Base-by-base conservation (phyloP, 768 basidiomycete species). In the Rhizopogon salebrosus region DNA sequence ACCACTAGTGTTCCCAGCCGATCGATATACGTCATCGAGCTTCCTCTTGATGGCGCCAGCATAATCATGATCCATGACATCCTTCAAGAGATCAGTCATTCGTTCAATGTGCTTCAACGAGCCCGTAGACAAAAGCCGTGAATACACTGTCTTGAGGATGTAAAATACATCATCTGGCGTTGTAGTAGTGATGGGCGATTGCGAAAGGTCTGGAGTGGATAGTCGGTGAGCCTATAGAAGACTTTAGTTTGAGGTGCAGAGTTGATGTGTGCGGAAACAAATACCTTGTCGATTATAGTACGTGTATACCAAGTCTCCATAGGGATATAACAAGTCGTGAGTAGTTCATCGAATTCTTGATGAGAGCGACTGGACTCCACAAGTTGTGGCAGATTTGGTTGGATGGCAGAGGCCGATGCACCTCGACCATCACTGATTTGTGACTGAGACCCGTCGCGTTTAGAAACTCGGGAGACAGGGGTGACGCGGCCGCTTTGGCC, bases 131-230 rank as follows among this genome's bases (percentile, higher is more conserved):
- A 97, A 64, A 29, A 93, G 70, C 10, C 97, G 82, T 18, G 81
- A 75, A 4, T 94, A 75, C 3, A 95, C 85, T 6, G 84, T 77
- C 68, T 97, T 98, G 54, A 98, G 75, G 53, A 99, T 87, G 70
- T 97, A 99, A 72, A 98, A 99, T 2, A 87, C 89, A 60, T 98
- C 97, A 66, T 99, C 97, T 0, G 92, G 91, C 0, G 83, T 84
- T 0, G 90, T 92, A 0, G 87, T 89, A 1, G 76, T 80, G 10
- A 78, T 73, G 48, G 80, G 91, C 37, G 61, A 71, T 52, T 86
- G 79, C 2, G 84, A 77, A 6, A 77, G 64, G 62, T 98, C 93
- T 2, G 82, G 76, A 13, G 75, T 82, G 23, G 95, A 91, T 39
- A 97, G 75, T 23, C 85, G 83, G 62, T 95, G 93, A 1, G 95